Conservation (phyloP, 2,329 filamentous ascomycete species). For the Arthrobotrys sinensis region DNA sequence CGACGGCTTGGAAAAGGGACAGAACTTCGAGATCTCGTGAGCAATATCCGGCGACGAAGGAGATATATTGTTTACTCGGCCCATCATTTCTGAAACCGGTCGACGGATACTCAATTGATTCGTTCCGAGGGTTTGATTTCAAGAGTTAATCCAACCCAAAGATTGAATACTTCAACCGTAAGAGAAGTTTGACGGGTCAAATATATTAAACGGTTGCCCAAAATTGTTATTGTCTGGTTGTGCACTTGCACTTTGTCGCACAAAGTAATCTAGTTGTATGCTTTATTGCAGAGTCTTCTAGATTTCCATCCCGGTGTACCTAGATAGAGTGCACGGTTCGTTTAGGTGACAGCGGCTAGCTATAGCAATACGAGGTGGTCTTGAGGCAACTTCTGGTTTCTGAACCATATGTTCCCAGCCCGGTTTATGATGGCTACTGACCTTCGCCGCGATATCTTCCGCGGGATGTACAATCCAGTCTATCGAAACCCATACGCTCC, state of each 20-base stretch:
- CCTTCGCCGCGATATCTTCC: slow-evolving; percentile 51
- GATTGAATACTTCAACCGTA: neutral
- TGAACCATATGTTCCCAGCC: neutral
- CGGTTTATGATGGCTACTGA: slow-evolving; percentile 13
- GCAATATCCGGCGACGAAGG: neutral
- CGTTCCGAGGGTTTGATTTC: neutral
- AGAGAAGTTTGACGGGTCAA: neutral
- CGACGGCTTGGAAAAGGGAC: neutral
- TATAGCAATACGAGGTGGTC: no score
- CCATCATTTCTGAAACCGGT: slow-evolving; percentile 15
- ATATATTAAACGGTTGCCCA: slow-evolving; percentile 3
- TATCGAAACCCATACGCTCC: slow-evolving; percentile 20
- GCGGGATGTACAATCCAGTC: slow-evolving; percentile 46
- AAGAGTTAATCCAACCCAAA: slow-evolving; percentile 4
- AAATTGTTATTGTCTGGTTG: neutral
- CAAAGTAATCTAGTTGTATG: neutral
- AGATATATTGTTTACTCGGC: slow-evolving; percentile 2
- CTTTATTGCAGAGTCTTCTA: neutral
- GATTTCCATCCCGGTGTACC: neutral
- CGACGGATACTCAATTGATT: slow-evolving; percentile 7
- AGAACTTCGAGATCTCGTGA: neutral
- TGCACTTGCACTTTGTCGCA: neutral
- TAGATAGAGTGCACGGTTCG: neutral
- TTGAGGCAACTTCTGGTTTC: neutral
- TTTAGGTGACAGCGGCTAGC: neutral